A percentile compares a stretch with the other conserved stretches of the same genome.
These are phyloP conservation scores for Primulina tabacum DNA, from an alignment of 257 asterid genomes.

Conservation along the genomic window DNA sequence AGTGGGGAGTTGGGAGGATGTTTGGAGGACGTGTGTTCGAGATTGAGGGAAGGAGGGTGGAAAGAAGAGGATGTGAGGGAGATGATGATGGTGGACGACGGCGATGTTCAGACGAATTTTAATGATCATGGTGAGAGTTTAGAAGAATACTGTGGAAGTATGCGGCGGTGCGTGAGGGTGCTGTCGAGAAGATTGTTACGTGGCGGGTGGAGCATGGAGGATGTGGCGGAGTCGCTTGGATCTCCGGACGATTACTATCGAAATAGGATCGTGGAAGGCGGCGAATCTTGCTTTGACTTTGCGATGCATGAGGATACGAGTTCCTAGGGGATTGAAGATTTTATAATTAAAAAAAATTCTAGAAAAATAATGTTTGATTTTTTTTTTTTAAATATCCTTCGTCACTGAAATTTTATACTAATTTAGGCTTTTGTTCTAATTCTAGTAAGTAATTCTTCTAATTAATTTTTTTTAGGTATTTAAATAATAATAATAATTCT, in stretches of 20 bases:
- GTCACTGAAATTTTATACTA: too few species aligned
- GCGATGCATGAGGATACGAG: background rate
- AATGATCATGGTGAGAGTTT: background rate
- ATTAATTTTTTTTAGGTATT: too few species aligned
- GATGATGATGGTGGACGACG: constrained; percentile 79
- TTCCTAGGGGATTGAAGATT: background rate
- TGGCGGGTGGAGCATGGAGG: constrained; percentile 87
- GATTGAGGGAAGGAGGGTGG: constrained; percentile 83
- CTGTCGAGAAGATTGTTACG: constrained; percentile 48
- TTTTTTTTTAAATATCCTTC: too few species aligned
- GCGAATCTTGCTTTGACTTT: constrained; percentile 48
- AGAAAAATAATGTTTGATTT: too few species aligned
- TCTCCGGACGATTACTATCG: constrained; percentile 23
- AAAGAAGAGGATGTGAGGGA: constrained; percentile 83
- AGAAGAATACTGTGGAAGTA: constrained; percentile 20
- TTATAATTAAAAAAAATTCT: constrained; percentile 9
- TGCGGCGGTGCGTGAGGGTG: constrained; percentile 42
- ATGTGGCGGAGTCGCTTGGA: constrained; percentile 75
- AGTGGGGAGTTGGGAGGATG: constrained; percentile 53
- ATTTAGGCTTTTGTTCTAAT: too few species aligned
- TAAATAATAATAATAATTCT: too few species aligned
- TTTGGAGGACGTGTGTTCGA: constrained; percentile 54
- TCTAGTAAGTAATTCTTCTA: too few species aligned
- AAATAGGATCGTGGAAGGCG: constrained; percentile 26
- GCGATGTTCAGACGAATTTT: constrained; percentile 18